Evolutionary conservation across 352 stramenopile genomes (phyloP).

Genomic region (Globisporangium okanoganense): DNA sequence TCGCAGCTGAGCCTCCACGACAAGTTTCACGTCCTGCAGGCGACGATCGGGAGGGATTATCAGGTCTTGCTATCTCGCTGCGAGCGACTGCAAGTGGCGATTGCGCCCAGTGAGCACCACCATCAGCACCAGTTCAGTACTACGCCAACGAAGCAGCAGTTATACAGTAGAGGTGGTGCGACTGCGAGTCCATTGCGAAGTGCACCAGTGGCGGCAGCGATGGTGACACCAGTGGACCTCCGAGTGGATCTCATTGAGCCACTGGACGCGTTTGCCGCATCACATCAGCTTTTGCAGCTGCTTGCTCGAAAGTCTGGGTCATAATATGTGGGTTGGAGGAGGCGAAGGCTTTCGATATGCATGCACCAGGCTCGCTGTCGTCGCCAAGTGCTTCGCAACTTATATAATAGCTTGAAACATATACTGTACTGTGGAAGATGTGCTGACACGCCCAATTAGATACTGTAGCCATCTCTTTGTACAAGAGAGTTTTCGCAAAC

Average conservation of each 20-base stretch:
- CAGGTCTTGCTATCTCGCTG: conserved; percentile 44
- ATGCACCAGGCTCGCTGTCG: no score
- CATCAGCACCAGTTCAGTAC: neutral
- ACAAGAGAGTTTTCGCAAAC: no score
- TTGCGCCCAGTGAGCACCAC: neutral
- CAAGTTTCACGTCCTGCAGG: conserved; percentile 31
- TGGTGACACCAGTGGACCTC: conserved; percentile 13
- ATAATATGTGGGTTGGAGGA: neutral
- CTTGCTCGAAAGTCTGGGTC: neutral
- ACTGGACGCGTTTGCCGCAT: conserved; percentile 26
- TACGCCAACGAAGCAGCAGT: neutral
- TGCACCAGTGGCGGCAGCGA: neutral
- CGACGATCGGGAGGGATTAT: conserved; percentile 28
- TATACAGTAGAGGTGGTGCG: neutral
- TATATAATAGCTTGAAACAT: no score
- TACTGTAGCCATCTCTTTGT: no score
- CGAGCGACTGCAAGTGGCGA: conserved; percentile 17
- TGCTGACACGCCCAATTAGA: no score
- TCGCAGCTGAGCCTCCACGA: conserved; percentile 35
- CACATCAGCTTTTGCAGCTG: conserved; percentile 7
- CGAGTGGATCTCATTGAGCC: conserved; percentile 34
- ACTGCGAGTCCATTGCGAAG: neutral
- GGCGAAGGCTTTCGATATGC: neutral
- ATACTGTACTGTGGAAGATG: no score
- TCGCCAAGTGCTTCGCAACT: no score